Evolutionary conservation across 371 early-diverging fungal genomes (phyloP).

Genomic region (Zychaea mexicana): DNA sequence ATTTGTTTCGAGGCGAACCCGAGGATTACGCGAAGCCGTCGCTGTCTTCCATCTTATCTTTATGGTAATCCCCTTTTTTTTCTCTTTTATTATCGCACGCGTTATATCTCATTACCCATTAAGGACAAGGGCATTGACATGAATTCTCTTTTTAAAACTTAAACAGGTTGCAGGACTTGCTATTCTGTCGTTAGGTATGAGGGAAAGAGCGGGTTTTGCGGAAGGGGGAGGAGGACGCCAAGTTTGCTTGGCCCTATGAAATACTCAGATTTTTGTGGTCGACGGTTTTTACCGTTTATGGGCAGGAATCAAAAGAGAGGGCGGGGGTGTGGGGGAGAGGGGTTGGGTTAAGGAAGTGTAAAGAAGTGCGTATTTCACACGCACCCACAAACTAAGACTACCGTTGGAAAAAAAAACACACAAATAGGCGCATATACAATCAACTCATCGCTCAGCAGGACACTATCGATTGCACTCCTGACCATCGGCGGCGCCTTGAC

Average conservation of each 20-base stretch:
- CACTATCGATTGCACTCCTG: conserved; percentile 20
- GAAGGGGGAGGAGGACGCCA: background rate
- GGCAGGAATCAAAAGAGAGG: too few species aligned
- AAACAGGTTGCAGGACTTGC: conserved; percentile 19
- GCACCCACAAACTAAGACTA: too few species aligned
- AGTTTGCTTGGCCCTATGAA: background rate
- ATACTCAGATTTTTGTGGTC: too few species aligned
- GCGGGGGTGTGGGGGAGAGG: too few species aligned
- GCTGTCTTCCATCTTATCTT: conserved; percentile 25
- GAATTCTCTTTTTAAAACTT: conserved; percentile 6
- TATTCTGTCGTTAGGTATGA: conserved; percentile 9
- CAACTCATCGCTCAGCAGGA: conserved; percentile 28
- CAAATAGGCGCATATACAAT: conserved; percentile 40
- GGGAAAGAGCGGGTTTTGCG: background rate
- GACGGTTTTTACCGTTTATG: too few species aligned
- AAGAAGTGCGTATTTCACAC: too few species aligned
- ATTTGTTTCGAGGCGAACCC: conserved; percentile 26
- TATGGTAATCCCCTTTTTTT: conserved; percentile 22
- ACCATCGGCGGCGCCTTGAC: conserved; percentile 27
- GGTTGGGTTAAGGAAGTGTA: too few species aligned
- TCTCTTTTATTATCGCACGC: background rate
- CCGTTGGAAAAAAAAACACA: too few species aligned
- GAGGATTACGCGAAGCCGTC: conserved; percentile 33
- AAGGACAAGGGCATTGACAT: background rate
- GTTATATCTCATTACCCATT: background rate